Evolutionary conservation across 2,329 filamentous ascomycete species (phyloP).

Genomic region (Akanthomyces muscarius): DNA sequence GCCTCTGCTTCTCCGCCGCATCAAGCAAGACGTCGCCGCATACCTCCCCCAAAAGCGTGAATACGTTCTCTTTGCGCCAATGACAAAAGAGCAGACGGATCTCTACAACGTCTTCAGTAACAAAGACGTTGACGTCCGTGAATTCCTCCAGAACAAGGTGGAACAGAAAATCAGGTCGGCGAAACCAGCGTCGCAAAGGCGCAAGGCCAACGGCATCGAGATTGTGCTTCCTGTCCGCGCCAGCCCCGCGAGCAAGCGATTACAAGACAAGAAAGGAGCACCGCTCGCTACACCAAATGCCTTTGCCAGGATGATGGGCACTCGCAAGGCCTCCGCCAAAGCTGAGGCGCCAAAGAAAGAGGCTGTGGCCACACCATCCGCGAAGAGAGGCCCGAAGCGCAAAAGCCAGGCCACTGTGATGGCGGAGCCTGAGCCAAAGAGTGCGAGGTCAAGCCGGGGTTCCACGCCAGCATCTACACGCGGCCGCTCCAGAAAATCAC

Average conservation of each 20-base stretch:
- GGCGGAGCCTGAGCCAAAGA: conserved; percentile 54
- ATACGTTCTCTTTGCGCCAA: conserved; percentile 89
- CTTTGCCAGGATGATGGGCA: conserved; percentile 48
- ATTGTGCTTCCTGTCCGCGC: conserved; percentile 34
- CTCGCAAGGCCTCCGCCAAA: conserved; percentile 25
- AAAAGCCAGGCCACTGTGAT: conserved; percentile 28
- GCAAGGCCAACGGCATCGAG: conserved; percentile 19
- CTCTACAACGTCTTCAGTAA: conserved; percentile 68
- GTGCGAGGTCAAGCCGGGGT: conserved; percentile 66
- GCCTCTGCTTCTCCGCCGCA: conserved; percentile 77
- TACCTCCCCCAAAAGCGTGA: conserved; percentile 94
- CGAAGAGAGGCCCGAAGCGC: conserved; percentile 28
- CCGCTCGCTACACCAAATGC: conserved; percentile 37
- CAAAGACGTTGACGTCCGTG: conserved; percentile 57
- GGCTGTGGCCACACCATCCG: conserved; percentile 22
- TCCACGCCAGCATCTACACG: conserved; percentile 65
- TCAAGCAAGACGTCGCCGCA: conserved; percentile 91
- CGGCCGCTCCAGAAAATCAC: conserved; percentile 47
- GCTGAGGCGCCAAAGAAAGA: conserved; percentile 17
- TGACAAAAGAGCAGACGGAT: conserved; percentile 87
- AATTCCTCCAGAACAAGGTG: conserved; percentile 79
- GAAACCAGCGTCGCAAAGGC: conserved; percentile 14
- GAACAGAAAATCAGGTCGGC: conserved; percentile 54
- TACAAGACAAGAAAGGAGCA: conserved; percentile 20
- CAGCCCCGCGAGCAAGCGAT: conserved; percentile 32